phyloP scores from a whole-genome alignment of 306 rosid species.

The Begonia loranthoides region DNA sequence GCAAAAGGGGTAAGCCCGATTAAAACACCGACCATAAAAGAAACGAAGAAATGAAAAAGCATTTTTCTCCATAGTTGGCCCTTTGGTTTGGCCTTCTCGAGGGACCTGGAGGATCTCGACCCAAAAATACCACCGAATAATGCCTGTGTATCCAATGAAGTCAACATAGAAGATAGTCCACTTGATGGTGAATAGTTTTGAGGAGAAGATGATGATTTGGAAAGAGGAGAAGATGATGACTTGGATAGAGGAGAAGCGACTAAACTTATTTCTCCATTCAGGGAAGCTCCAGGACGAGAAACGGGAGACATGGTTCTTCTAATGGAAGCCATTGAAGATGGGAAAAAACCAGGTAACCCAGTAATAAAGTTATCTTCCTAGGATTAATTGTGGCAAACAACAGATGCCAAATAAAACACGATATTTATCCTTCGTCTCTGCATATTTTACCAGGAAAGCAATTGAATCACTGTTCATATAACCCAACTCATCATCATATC shows the following conservation, averaged over 20 bases:
- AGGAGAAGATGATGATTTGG: slow-evolving; percentile 36
- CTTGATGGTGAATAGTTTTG: slow-evolving; percentile 27
- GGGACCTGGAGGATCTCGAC: slow-evolving; percentile 40
- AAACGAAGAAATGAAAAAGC: slow-evolving; percentile 48
- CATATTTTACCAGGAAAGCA: no score
- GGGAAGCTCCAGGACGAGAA: slow-evolving; percentile 39
- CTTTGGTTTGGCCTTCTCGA: slow-evolving; percentile 54
- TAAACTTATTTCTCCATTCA: slow-evolving; percentile 43
- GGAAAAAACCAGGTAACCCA: slow-evolving; percentile 5
- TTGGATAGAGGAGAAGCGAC: slow-evolving; percentile 72
- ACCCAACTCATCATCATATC: background rate
- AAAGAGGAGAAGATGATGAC: no score
- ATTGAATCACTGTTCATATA: no score
- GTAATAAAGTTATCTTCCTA: no score
- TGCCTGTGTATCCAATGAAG: slow-evolving; percentile 33
- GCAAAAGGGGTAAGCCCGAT: slow-evolving; percentile 59
- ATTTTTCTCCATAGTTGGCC: slow-evolving; percentile 57
- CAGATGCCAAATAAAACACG: no score
- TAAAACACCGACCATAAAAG: slow-evolving; percentile 58
- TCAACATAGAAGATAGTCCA: slow-evolving; percentile 28
- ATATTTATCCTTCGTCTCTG: no score
- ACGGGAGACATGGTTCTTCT: slow-evolving; percentile 77
- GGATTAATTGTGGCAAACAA: no score
- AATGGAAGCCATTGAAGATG: slow-evolving; percentile 53
- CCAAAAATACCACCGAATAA: slow-evolving; percentile 36